Base-by-base conservation (phyloP, 1,284 basidiomycete genomes). In the Neolentinus lepideus region DNA sequence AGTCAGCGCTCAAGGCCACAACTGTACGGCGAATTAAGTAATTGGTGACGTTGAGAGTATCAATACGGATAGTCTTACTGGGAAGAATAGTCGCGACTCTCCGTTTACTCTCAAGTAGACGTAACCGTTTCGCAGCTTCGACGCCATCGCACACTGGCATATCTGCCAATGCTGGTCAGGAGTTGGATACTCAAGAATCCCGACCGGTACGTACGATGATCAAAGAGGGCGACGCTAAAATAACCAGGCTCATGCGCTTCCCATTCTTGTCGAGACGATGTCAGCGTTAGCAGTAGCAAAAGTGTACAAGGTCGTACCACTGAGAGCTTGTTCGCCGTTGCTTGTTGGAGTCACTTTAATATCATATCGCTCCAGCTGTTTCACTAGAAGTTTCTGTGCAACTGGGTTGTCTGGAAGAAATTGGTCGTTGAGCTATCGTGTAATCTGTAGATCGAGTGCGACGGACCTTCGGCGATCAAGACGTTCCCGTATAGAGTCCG, bases 131-230 rank as follows among this genome's bases (percentile, higher is more conserved):
- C 36, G 82, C 77, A 3, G 85, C 85, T 61, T 87, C 84, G 4
- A 88, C 84, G 11, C 85, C 85, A 61, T 88, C 85, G 60, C 84
- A 86, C 55, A 88, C 74, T 1, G 85, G 85, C 85, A 88, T 88
- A 63, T 88, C 85, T 88, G 27, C 26, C 14, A 8, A 24, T 52
- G n/a, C 22, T 54, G 33, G 53, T 33, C 26, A 31, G 54, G 22
- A 24, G 10, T 12, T 14, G 4, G 12, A 36, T 22, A 54, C 47
- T 57, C 16, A 27, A 43, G 24, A 57, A 29, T n/a, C 26, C 50
- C 33, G 26, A 36, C 29, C n/a, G 56, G 0, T 3, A 70, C 80
- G 65, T 61, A 86, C 84, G 85, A 66, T 88, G 85, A 63, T 88
- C 85, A 61, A 88, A 88, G 29, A 88, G 63, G 2, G 85, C 85